Evolutionary conservation across 2,329 filamentous ascomycete genomes (phyloP), one percentile per base, ranked within the genome.

Genomic region (Colletotrichum sp.): DNA sequence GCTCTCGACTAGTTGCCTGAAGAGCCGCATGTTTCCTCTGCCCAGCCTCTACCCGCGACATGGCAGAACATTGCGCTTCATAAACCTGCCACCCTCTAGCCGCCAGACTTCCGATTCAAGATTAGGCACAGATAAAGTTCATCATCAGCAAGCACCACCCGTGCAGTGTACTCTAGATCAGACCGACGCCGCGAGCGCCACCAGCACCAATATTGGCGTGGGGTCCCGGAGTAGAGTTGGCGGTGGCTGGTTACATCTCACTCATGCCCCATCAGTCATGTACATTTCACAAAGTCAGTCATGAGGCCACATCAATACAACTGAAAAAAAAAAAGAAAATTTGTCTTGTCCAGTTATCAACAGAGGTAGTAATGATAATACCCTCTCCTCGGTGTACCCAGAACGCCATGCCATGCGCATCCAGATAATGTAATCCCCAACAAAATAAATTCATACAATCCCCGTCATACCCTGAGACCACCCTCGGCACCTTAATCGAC

Each of bases 401-500:
- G 59, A 75, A 75, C 73, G 73, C 73, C 73, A 44, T 69, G 73
- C 73, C 64, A 75, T 75, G 73, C 73, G 70, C 52, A 65, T 75
- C 73, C 73, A 69, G 73, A 52, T 75, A 24, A 69, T 69, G 73
- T 75, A 65, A 32, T n/a, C 28, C 60, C 64, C 63, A 12, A n/a
- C 60, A 60, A 57, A 68, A 60, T 24, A 69, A 73, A 72, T 60
- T 65, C 70, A 60, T 28, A 44, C 64, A 65, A 68, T 55, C 12
- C 30, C n/a, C 13, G 18, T 36, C 55, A 63, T 24, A 55, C n/a
- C n/a, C 12, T 24, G 44, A 13, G 10, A 57, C 52, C 28, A 55
- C 5, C 1, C 36, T 2, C 3, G 34, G 15, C 15, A 18, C 13
- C 24, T 70, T 73, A 75, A 5, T 75, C 73, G 8, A 64, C 73